phyloP scores from a whole-genome alignment of 2,329 filamentous ascomycete species.

The Cordyceps cateniannulata region DNA sequence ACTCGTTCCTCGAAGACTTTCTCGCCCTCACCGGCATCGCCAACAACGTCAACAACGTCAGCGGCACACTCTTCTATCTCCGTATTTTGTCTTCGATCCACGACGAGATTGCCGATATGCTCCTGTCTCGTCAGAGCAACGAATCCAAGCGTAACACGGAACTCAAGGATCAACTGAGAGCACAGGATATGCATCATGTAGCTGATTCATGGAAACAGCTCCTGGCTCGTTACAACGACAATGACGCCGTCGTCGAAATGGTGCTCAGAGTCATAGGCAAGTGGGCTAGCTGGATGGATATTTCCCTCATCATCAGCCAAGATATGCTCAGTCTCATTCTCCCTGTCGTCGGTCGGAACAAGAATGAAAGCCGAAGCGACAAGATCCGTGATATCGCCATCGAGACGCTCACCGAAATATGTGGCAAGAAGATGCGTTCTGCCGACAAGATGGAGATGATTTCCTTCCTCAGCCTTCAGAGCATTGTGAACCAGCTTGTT shows the following conservation, averaged over 20 bases:
- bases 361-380: conserved; percentile 57
- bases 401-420: conserved; percentile 91
- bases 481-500: conserved; percentile 80
- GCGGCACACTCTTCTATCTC: conserved; percentile 79
- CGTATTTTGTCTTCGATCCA: conserved; percentile 85
- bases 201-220: conserved; percentile 89
- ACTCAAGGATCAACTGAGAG: conserved; percentile 84
- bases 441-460: conserved; percentile 93
- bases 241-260: conserved; percentile 73
- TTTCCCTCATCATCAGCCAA: conserved; percentile 85
- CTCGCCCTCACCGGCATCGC: conserved; percentile 63
- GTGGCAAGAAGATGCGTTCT: conserved; percentile 95
- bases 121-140: conserved; percentile 68
- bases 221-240: conserved; percentile 66
- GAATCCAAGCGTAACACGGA: conserved; percentile 83
- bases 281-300: conserved; percentile 99
- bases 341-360: conserved; percentile 74
- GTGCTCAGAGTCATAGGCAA: conserved; percentile 87
- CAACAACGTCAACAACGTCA: conserved; percentile 61
- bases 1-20: conserved; percentile 86
- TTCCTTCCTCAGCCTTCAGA: conserved; percentile 76
- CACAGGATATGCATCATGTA: conserved; percentile 82
- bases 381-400: conserved; percentile 85
- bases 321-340: conserved; percentile 80
- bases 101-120: conserved; percentile 92